A percentile compares a stretch with the other conserved stretches of the same genome.
Conservation (phyloP, 2,329 filamentous ascomycete species). For the Nothomitra cinnamomea region DNA sequence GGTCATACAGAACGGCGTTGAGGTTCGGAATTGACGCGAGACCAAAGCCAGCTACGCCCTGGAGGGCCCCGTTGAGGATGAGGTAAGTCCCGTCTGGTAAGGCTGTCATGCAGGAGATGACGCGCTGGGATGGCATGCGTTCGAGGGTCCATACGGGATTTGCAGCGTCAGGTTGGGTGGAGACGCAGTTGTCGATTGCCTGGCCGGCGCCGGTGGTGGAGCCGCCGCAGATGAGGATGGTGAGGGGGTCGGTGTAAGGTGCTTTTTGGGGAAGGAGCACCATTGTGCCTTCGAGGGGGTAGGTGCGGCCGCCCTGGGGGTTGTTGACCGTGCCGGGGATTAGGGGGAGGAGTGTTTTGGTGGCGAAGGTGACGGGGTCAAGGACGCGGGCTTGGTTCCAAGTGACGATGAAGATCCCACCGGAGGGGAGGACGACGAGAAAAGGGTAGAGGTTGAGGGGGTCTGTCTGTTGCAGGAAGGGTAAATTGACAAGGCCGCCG, state of each 20-base stretch:
- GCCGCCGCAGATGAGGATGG: slow-evolving; percentile 47
- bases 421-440: slow-evolving; percentile 40
- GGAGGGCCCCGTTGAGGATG: slow-evolving; percentile 42
- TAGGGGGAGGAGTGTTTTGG: slow-evolving; percentile 38
- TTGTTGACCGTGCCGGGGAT: slow-evolving; percentile 46
- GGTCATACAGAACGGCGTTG: slow-evolving; percentile 47
- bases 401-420: slow-evolving; percentile 46
- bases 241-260: slow-evolving; percentile 42
- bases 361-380: slow-evolving; percentile 40
- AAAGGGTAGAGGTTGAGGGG: slow-evolving; percentile 54
- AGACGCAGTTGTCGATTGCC: slow-evolving; percentile 50
- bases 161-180: slow-evolving; percentile 38
- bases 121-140: slow-evolving; percentile 47
- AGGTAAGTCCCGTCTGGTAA: slow-evolving; percentile 49
- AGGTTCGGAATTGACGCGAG: slow-evolving; percentile 38
- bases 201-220: slow-evolving; percentile 34
- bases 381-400: slow-evolving; percentile 51
- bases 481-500: slow-evolving; percentile 35
- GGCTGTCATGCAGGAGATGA: slow-evolving; percentile 44
- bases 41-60: slow-evolving; percentile 46
- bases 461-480: slow-evolving; percentile 45
- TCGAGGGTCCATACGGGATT: slow-evolving; percentile 44
- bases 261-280: slow-evolving; percentile 46
- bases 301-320: slow-evolving; percentile 42
- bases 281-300: slow-evolving; percentile 46